A percentile compares a stretch with the other conserved stretches of the same genome.
These are phyloP conservation scores for Plasmodium relictum DNA, from an alignment of 169 alveolate genomes.

Conservation along the genomic window DNA sequence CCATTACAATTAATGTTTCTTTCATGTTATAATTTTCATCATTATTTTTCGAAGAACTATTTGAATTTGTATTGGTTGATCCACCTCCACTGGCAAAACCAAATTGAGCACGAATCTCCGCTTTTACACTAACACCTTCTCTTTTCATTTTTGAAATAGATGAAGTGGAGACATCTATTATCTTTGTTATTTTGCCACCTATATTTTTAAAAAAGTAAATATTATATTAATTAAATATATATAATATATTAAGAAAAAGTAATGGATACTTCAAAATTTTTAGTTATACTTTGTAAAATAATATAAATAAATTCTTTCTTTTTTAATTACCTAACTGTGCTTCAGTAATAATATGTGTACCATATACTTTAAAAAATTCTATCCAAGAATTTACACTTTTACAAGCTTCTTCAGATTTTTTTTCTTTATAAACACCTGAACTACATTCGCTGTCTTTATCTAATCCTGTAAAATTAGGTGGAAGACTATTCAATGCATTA, in stretches of 20 bases:
- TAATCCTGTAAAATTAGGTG: slow-evolving; percentile 80
- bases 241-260: neutral
- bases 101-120: slow-evolving; percentile 78
- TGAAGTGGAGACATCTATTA: slow-evolving; percentile 80
- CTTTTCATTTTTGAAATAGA: slow-evolving; percentile 81
- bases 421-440: slow-evolving; percentile 80
- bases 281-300: neutral
- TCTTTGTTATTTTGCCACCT: slow-evolving; percentile 90
- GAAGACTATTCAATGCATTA: slow-evolving; percentile 83
- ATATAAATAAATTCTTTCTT: neutral
- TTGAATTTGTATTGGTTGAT: slow-evolving; percentile 19
- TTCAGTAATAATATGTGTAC: slow-evolving; percentile 87
- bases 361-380: slow-evolving; percentile 84
- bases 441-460: slow-evolving; percentile 78
- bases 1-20: slow-evolving; percentile 83
- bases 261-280: neutral
- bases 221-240: neutral
- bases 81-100: slow-evolving; percentile 76
- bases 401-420: slow-evolving; percentile 80
- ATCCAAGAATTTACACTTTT: slow-evolving; percentile 84
- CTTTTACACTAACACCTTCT: slow-evolving; percentile 83
- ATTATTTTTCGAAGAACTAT: slow-evolving; percentile 25
- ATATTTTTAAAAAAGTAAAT: neutral
- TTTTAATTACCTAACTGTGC: slow-evolving; percentile 84
- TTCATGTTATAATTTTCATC: slow-evolving; percentile 66